Evolutionary conservation across 805 yeast genomes (phyloP).

Genomic region (Lipomyces japonicus): DNA sequence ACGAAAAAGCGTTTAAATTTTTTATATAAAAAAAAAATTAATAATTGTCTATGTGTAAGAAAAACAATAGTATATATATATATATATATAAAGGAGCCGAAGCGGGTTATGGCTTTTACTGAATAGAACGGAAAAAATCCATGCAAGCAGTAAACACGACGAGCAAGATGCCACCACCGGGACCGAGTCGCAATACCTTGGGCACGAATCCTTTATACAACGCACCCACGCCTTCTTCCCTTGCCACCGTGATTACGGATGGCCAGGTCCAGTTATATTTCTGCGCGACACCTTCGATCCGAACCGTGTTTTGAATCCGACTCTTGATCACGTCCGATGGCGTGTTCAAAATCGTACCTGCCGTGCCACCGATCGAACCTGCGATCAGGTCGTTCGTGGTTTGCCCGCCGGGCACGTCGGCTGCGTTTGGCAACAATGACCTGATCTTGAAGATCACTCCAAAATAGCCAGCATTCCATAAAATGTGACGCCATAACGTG

Average conservation of each 20-base stretch:
- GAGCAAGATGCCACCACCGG: conserved; percentile 97
- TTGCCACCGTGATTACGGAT: conserved; percentile 64
- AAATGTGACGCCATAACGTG: conserved; percentile 92
- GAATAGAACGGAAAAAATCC: conserved; percentile 66
- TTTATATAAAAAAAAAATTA: too few relatives aligned
- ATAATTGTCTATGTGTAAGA: too few relatives aligned
- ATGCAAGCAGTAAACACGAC: conserved; percentile 94
- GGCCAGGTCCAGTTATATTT: conserved; percentile 93
- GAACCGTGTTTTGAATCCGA: conserved; percentile 77
- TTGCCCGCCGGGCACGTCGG: conserved; percentile 59
- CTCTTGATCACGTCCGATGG: conserved; percentile 96
- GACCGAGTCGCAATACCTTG: conserved; percentile 94
- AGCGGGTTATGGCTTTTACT: too few relatives aligned
- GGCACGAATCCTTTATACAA: conserved; percentile 95
- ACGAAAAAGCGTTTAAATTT: too few relatives aligned
- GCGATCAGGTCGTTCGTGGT: conserved; percentile 83
- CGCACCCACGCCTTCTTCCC: conserved; percentile 90
- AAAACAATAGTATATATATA: too few relatives aligned
- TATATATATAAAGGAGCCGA: too few relatives aligned
- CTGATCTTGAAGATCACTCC: conserved; percentile 91
- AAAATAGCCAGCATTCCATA: conserved; percentile 98
- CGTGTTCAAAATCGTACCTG: conserved; percentile 91
- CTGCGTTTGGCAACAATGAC: conserved; percentile 70
- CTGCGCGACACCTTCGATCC: conserved; percentile 67
- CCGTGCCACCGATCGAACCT: conserved; percentile 95